phyloP scores from a whole-genome alignment of 2,329 filamentous ascomycete genomes.

The Trichophyton mentagrophytes region DNA sequence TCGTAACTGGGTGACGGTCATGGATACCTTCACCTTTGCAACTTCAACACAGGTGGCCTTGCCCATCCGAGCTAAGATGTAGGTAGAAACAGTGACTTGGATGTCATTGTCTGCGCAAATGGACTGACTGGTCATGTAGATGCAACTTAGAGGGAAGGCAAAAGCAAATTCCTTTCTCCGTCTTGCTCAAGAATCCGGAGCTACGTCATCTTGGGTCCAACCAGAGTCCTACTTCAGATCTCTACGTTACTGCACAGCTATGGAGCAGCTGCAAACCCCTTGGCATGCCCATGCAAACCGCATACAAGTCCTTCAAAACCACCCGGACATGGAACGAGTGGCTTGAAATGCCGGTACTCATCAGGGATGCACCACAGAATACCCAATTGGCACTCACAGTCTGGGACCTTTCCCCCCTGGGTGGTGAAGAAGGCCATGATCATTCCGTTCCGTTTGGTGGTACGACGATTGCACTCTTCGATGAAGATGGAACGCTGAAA shows the following conservation, averaged over 20 bases:
- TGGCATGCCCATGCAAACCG: slow-evolving; percentile 80
- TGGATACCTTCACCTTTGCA: slow-evolving; percentile 91
- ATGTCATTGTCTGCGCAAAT: slow-evolving; percentile 2
- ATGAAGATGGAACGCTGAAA: slow-evolving; percentile 76
- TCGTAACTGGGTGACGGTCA: slow-evolving; percentile 8
- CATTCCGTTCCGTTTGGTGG: slow-evolving; percentile 88
- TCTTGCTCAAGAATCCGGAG: slow-evolving; percentile 63
- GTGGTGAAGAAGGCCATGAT: slow-evolving; percentile 53
- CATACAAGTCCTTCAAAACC: slow-evolving; percentile 79
- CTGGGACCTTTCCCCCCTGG: slow-evolving; percentile 82
- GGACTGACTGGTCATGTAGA: slow-evolving; percentile 30
- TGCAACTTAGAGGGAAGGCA: slow-evolving; percentile 68
- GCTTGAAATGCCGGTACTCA: slow-evolving; percentile 74
- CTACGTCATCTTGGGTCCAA: slow-evolving; percentile 81
- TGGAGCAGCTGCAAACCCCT: slow-evolving; percentile 94
- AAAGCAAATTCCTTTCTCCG: slow-evolving; percentile 61
- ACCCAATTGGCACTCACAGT: slow-evolving; percentile 82
- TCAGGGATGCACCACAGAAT: slow-evolving; percentile 67
- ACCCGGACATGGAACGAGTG: slow-evolving; percentile 80
- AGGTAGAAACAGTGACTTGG: slow-evolving; percentile 20
- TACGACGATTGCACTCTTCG: slow-evolving; percentile 84
- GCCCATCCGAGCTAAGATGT: slow-evolving; percentile 54
- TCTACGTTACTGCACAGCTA: slow-evolving; percentile 84
- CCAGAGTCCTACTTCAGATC: slow-evolving; percentile 67
- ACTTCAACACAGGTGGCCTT: slow-evolving; percentile 73